Evolutionary conservation across 805 yeast genomes (phyloP), one percentile per base, ranked within the genome.

Genomic region (Yarrowia keelungensis): DNA sequence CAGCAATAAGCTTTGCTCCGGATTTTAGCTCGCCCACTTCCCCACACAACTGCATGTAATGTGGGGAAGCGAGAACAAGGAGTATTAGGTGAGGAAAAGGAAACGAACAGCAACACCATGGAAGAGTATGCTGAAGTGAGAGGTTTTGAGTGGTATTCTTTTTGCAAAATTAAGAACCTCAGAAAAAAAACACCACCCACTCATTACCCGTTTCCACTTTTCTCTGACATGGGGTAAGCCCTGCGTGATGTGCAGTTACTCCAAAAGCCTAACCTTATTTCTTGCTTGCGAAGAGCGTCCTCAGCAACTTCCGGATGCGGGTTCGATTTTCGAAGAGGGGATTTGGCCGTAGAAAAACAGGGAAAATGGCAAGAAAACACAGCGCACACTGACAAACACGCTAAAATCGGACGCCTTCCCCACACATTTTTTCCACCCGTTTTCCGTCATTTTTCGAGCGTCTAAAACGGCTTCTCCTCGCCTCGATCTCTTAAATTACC

Each of bases 21-120:
- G 41, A 35, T n/a, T 42, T 56, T 32, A 56, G 49, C 64, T 56
- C 64, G 43, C 22, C 45, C 64, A 56, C 32, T 56, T 56, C 64
- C 64, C 64, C 64, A 56, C 64, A 56, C 64, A 56, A 56, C 64
- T 56, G 64, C 64, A 56, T 56, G 64, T 42, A 56, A 56, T 56
- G 64, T 56, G 64, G 64, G 64, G 64, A 56, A 56, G 62, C 39
- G 22, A 26, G 49, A 42, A 26, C 16, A 53, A 53, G 32, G 32
- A 26, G 32, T 26, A 26, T 26, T 26, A 26, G 32, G 32, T 26
- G 7, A 26, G 32, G 7, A 26, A 26, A 5, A 26, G 32, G 32
- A 26, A 26, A 19, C 19, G 19, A 19, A 19, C 19, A 19, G 19
- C 19, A 19, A 19, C 19, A 19, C 19, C 19, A 19, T 19, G 19